Percentiles rank a stretch among this genome's conserved stretches.
Conservation (phyloP, 78 protist species). For the Cyanophora paradoxa region DNA sequence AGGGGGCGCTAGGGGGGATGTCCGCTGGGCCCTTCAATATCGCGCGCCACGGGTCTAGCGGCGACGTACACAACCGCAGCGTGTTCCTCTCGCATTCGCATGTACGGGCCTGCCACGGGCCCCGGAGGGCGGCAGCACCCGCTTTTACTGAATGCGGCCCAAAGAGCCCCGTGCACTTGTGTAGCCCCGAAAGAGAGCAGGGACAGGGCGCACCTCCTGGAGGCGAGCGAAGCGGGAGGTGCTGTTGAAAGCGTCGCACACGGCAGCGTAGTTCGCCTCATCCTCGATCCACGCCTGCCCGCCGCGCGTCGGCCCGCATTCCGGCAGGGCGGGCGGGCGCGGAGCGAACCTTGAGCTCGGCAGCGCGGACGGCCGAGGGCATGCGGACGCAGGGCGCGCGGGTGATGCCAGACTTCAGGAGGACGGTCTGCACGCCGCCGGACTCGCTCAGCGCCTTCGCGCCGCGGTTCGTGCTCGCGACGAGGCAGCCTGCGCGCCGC, state of each 20-base stretch:
- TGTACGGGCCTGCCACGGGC: no score
- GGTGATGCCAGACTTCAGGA: constrained; percentile 68
- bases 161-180: no score
- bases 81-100: not conserved
- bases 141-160: no score
- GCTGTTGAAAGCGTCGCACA: constrained; percentile 26
- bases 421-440: constrained; percentile 23
- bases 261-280: not conserved
- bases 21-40: no score
- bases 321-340: not conserved
- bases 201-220: not conserved
- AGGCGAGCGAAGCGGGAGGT: constrained; percentile 69
- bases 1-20: not conserved
- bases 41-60: no score
- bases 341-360: not conserved
- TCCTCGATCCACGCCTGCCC: constrained; percentile 61
- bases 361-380: constrained; percentile 18
- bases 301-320: no score
- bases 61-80: not conserved
- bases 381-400: constrained; percentile 71
- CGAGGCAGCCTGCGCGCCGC: constrained; percentile 35
- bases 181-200: no score
- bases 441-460: constrained; percentile 41
- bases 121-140: no score
- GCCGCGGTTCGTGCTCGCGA: constrained; percentile 74